phyloP scores from a whole-genome alignment of 164 flowering plant species.

The Chloranthus sessilifolius region DNA sequence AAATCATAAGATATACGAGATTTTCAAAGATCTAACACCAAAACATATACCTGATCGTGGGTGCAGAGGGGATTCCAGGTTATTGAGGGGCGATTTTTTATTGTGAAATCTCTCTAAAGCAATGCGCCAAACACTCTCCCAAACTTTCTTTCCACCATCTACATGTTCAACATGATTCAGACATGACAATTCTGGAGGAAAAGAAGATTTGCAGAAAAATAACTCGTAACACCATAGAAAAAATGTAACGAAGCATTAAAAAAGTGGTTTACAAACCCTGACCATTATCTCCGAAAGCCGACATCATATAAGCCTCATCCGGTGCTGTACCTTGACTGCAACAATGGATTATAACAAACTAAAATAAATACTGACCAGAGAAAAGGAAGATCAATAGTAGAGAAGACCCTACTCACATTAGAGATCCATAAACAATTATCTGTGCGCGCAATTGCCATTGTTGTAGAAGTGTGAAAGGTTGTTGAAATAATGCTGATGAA shows the following conservation, averaged over 20 bases:
- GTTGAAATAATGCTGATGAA: slow-evolving; percentile 43
- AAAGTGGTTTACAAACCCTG: slow-evolving; percentile 10
- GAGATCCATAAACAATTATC: slow-evolving; percentile 96
- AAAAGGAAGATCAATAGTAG: neutral
- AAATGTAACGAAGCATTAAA: neutral
- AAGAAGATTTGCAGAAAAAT: neutral
- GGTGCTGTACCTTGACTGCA: slow-evolving; percentile 88
- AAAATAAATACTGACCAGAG: neutral
- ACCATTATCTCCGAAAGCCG: slow-evolving; percentile 93
- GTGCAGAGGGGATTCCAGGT: slow-evolving; percentile 48
- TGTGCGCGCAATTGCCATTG: slow-evolving; percentile 99
- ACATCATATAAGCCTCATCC: slow-evolving; percentile 82
- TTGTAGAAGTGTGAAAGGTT: slow-evolving; percentile 66
- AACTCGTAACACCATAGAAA: too few relatives aligned
- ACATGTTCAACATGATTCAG: slow-evolving; percentile 1
- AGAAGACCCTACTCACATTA: slow-evolving; percentile 58
- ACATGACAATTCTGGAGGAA: slow-evolving; percentile 3
- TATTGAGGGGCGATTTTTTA: slow-evolving; percentile 41
- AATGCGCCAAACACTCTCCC: slow-evolving; percentile 79
- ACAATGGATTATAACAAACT: neutral
- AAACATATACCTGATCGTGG: slow-evolving; percentile 45
- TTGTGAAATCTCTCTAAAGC: slow-evolving; percentile 50
- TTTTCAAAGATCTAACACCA: neutral
- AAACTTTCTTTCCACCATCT: slow-evolving; percentile 80
- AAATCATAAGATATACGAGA: neutral